Evolutionary conservation across 345 rosid species (phyloP).

Genomic region (Excoecaria cochinchinensis): DNA sequence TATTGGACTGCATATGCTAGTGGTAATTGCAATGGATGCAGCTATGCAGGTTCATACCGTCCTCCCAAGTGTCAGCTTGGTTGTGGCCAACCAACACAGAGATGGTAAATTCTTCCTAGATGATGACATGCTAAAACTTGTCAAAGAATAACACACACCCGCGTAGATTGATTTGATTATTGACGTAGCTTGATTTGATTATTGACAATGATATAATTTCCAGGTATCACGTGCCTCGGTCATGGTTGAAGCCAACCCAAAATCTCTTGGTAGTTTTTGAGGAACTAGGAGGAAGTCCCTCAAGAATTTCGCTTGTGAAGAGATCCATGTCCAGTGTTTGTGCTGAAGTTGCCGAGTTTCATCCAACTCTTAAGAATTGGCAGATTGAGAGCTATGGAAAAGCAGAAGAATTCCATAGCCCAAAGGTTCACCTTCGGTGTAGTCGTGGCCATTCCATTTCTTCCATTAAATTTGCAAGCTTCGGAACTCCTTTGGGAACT

Average conservation of each 20-base stretch:
- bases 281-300: slow-evolving; percentile 93
- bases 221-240: slow-evolving; percentile 90
- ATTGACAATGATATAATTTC: slow-evolving; percentile 10
- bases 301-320: slow-evolving; percentile 72
- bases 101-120: slow-evolving; percentile 43
- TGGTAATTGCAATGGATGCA: slow-evolving; percentile 78
- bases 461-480: slow-evolving; percentile 92
- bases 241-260: slow-evolving; percentile 88
- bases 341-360: slow-evolving; percentile 86
- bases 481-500: slow-evolving; percentile 95
- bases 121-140: neutral
- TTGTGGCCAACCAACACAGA: slow-evolving; percentile 93
- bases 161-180: slow-evolving; percentile 5
- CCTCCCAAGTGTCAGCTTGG: slow-evolving; percentile 85
- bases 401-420: slow-evolving; percentile 76
- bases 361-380: slow-evolving; percentile 95
- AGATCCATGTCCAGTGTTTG: slow-evolving; percentile 77
- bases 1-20: slow-evolving; percentile 89
- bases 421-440: slow-evolving; percentile 86
- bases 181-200: slow-evolving; percentile 10
- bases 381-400: slow-evolving; percentile 96
- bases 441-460: slow-evolving; percentile 74
- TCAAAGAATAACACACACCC: neutral
- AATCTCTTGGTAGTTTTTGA: slow-evolving; percentile 87
- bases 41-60: slow-evolving; percentile 70